Evolutionary conservation across 2,329 filamentous ascomycete species (phyloP), one percentile per base, ranked within the genome.

Genomic region (Hypoxylon sp.): DNA sequence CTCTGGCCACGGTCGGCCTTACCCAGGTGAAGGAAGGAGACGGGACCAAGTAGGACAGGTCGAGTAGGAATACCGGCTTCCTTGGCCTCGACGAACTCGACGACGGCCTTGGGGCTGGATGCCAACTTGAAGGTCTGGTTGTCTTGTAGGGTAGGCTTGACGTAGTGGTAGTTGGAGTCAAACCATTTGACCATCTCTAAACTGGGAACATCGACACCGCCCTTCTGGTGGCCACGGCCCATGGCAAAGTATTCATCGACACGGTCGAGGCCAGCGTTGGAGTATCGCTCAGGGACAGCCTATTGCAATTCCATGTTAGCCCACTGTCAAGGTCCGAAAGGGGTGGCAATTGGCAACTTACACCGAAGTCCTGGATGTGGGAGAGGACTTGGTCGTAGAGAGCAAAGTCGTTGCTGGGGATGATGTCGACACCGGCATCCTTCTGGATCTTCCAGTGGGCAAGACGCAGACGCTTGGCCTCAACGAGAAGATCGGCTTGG

Each of bases 101-200:
- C 80, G 63, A 99, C 90, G 66, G 94, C 91, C 88, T 99, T 99
- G 75, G 94, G 91, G 76, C 87, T 88, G 66, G 84, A 78, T 58
- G 82, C 77, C 59, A 99, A 90, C 78, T 88, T 92, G 87, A 99
- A 99, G 71, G 83, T 87, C 85, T 99, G 94, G 83, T 90, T 89
- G 80, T 97, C 88, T 79, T 97, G 91, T 64, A 99, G 86, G 59
- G 94, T 97, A 62, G 94, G 94, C 87, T 97, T 97, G 80, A 97
- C 94, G 77, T 99, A 99, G 85, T 97, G 94, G 88, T 99, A 99
- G 89, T 99, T 99, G 63, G 91, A 96, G 84, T 99, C 94, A 74
- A 99, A 99, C 94, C 94, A 99, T 84, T 99, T 99, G 69, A 99
- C 94, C 94, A 99, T 99, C 84, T 99, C 94, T 77, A 96, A 81